Conservation (phyloP, 1,139 yeast genomes). For the Geotrichum aggregatum region DNA sequence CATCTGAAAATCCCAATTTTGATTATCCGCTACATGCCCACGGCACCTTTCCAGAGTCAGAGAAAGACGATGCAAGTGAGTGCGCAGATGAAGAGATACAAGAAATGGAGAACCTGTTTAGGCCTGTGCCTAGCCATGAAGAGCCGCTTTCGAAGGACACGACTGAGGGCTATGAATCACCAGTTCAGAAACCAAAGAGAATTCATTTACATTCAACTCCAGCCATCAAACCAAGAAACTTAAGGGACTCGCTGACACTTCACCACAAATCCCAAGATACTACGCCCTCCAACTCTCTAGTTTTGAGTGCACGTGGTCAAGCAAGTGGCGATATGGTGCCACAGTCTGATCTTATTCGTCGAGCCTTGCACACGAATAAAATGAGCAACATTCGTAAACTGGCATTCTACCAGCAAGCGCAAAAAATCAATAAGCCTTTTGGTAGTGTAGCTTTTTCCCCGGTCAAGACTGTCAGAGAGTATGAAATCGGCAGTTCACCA, state of each 20-base stretch:
- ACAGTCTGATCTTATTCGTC: background rate
- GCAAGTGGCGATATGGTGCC: background rate
- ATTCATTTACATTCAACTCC: background rate
- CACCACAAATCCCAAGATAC: background rate
- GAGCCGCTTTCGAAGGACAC: too few relatives aligned
- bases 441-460: slow-evolving; percentile 1
- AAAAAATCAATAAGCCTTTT: slow-evolving; percentile 2
- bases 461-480: slow-evolving; percentile 4
- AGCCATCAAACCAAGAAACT: background rate
- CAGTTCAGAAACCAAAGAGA: background rate
- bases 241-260: slow-evolving; percentile 1
- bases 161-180: too few relatives aligned
- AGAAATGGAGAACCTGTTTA: background rate
- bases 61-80: background rate
- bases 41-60: too few relatives aligned
- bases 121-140: too few relatives aligned
- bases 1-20: too few relatives aligned
- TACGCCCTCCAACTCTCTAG: background rate
- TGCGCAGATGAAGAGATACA: background rate
- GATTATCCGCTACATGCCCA: too few relatives aligned
- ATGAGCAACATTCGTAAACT: slow-evolving; percentile 4
- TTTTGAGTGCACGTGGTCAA: background rate
- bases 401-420: slow-evolving; percentile 11
- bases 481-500: slow-evolving; percentile 10
- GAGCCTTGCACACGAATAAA: background rate